Percentiles rank a stretch among this genome's conserved stretches.
Conservation (phyloP, 108 stramenopile species). For the Nitzschia sp. region DNA sequence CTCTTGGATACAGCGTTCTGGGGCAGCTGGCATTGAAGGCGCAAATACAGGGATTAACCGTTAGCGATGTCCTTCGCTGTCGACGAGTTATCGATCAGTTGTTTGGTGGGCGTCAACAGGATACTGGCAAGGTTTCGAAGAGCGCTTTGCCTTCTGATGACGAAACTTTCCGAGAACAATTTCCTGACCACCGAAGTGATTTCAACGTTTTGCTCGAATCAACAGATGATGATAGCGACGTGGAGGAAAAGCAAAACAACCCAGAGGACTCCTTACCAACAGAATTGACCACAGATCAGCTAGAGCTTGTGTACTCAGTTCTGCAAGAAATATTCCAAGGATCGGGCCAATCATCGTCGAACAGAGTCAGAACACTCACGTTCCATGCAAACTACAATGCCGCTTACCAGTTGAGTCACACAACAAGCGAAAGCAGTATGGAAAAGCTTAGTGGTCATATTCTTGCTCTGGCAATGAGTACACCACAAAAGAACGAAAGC, state of each 20-base stretch:
- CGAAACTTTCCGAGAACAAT: constrained; percentile 74
- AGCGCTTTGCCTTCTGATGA: constrained; percentile 16
- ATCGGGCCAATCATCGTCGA: constrained; percentile 7
- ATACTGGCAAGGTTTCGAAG: background rate
- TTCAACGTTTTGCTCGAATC: constrained; percentile 55
- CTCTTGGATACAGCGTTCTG: constrained; percentile 20
- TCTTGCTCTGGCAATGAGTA: constrained; percentile 26
- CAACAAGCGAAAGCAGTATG: background rate
- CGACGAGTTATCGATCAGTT: constrained; percentile 8
- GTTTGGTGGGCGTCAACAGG: background rate
- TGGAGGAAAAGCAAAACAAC: constrained; percentile 19
- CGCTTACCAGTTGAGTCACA: constrained; percentile 10
- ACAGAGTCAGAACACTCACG: constrained; percentile 40
- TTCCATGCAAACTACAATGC: constrained; percentile 30
- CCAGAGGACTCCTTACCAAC: constrained; percentile 2
- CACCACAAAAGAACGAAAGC: constrained; percentile 1
- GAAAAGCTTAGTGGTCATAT: constrained; percentile 30
- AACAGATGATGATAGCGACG: constrained; percentile 33
- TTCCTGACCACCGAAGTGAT: constrained; percentile 84
- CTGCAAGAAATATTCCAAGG: constrained; percentile 41
- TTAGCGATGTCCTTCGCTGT: constrained; percentile 3
- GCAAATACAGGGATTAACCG: constrained; percentile 8
- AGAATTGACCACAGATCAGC: background rate
- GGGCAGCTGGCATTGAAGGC: constrained; percentile 22
- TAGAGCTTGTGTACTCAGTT: constrained; percentile 50